Conservation (phyloP, 164 flowering plant genomes). For the Aristolochia fimbriata region DNA sequence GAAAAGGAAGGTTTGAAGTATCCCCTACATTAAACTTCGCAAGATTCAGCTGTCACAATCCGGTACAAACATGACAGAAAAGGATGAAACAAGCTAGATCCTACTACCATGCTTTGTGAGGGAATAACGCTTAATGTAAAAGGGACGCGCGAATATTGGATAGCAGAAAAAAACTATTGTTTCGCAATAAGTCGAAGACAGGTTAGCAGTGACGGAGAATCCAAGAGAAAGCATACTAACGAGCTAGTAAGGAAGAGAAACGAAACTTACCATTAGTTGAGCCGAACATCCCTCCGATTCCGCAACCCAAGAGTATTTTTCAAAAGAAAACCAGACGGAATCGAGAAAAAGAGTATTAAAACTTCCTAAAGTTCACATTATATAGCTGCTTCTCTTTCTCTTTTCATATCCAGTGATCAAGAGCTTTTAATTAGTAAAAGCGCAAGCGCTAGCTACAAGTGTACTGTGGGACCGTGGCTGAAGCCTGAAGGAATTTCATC, state of each 20-base stretch:
- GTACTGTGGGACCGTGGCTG: too few relatives aligned
- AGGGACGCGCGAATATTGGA: too few relatives aligned
- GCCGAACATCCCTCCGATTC: constrained; percentile 33
- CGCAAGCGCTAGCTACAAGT: too few relatives aligned
- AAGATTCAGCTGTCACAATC: not conserved
- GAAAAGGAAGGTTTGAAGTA: too few relatives aligned
- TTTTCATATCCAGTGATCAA: too few relatives aligned
- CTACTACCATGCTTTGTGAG: too few relatives aligned
- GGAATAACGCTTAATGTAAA: too few relatives aligned
- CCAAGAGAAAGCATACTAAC: not conserved
- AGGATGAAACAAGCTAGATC: too few relatives aligned
- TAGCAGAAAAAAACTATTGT: not conserved
- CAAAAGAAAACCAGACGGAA: not conserved
- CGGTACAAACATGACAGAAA: not conserved
- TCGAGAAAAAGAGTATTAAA: not conserved
- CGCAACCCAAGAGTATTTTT: constrained; percentile 5
- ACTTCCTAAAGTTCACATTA: not conserved
- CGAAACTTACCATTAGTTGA: constrained; percentile 32
- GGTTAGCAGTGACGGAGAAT: too few relatives aligned
- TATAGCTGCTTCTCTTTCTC: not conserved
- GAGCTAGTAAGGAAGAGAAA: not conserved
- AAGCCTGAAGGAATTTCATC: too few relatives aligned
- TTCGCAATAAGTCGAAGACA: not conserved
- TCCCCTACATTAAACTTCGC: too few relatives aligned
- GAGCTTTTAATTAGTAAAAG: too few relatives aligned